These are phyloP conservation scores for Kwoniella mangroviensis DNA, from an alignment of 768 basidiomycete genomes.

Conservation along the genomic window DNA sequence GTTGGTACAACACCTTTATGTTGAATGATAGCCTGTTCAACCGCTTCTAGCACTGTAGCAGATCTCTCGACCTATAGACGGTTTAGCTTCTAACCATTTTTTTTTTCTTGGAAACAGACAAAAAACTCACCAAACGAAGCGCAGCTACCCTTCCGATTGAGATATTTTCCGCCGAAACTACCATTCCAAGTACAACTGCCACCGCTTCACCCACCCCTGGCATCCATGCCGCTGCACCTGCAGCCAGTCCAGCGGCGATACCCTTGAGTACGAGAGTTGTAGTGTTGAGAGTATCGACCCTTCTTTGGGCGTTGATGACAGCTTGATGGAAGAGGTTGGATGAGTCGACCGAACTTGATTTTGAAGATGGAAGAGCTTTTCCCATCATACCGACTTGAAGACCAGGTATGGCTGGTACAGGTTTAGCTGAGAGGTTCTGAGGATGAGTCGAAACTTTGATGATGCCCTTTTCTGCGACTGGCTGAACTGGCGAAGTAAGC, in stretches of 20 bases:
- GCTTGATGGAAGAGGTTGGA: slow-evolving; percentile 26
- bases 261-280: slow-evolving; percentile 22
- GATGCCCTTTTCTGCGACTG: neutral
- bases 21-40: slow-evolving; percentile 34
- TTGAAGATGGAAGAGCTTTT: neutral
- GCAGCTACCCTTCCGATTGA: slow-evolving; percentile 40
- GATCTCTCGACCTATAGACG: slow-evolving; percentile 41
- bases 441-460: neutral
- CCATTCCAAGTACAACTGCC: slow-evolving; percentile 32
- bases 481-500: neutral
- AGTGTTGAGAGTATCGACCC: slow-evolving; percentile 32
- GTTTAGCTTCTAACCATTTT: slow-evolving; percentile 1
- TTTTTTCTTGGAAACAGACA: no score
- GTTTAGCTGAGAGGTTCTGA: neutral
- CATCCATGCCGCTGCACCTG: slow-evolving; percentile 34
- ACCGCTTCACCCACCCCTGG: slow-evolving; percentile 43
- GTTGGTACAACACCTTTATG: slow-evolving; percentile 33
- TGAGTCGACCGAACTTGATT: neutral
- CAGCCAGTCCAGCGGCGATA: slow-evolving; percentile 16
- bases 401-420: neutral
- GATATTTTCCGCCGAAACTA: slow-evolving; percentile 32
- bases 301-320: slow-evolving; percentile 28
- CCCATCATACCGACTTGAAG: neutral
- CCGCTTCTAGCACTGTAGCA: slow-evolving; percentile 38
- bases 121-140: slow-evolving; percentile 33